Base-by-base conservation (phyloP, 306 rosid genomes). In the Medicago ruthenica region DNA sequence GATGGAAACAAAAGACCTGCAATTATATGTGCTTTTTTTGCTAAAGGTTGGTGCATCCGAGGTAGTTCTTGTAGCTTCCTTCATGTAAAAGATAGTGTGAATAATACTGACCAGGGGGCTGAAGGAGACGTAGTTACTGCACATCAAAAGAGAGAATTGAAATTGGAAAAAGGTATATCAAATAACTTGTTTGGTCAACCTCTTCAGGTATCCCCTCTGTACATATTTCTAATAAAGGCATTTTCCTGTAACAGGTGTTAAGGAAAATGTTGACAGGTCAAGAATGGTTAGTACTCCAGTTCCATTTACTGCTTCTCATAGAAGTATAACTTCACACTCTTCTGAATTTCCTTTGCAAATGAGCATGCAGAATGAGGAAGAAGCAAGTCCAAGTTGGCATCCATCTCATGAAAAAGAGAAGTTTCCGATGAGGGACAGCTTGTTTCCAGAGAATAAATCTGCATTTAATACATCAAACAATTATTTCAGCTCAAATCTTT, bases 31-130 rank as follows among this genome's bases (percentile, higher is more conserved):
- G 91, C 80, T 57, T 92, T 92, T 82, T 92, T 81, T 69, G 90
- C 97, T 31, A 86, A 95, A 79, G 99, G 99, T 17, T 95, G 99
- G 99, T 95, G 99, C 80, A 89, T 92, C 75, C 86, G 84, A 83
- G 97, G 97, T 73, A 80, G 81, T 85, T 87, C 95, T 16, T 95
- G 99, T 87, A 87, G 86, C 83, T 95, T 95, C 84, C 88, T 89
- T 79, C 99, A 92, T 79, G 61, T 85, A 75, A 89, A 89, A 84
- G 92, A 88, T 77, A 54, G 62, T 53, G 73, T 14, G 55, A 39
- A 57, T 37, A 55, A 62, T 69, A 48, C 76, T 55, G 87, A 72
- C 74, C 85, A 80, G 79, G 87, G 75, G 62, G 82, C 86, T 27
- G 89, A 84, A 66, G 89, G 84, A 82, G 87, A 83, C 65, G 71